Conservation (phyloP, 805 yeast species). For the Phaffomyces opuntiae region DNA sequence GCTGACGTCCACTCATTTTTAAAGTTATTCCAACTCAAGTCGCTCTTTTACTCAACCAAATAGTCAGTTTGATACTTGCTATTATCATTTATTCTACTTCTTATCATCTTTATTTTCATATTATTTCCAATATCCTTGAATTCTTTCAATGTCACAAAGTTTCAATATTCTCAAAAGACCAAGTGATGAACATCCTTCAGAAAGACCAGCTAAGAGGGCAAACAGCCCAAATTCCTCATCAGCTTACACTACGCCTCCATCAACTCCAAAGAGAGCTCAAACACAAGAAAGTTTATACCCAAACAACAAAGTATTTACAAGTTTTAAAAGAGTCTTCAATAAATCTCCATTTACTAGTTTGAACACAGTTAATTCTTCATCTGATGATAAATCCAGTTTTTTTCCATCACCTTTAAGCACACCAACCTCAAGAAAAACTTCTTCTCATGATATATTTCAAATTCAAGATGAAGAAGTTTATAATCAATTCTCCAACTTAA, state of each 20-base stretch:
- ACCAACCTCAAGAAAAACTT: not conserved
- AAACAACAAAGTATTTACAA: slow-evolving; percentile 16
- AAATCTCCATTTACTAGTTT: slow-evolving; percentile 1
- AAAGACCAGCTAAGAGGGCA: slow-evolving; percentile 17
- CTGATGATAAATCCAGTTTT: not conserved
- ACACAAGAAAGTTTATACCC: slow-evolving; percentile 8
- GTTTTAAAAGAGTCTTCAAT: slow-evolving; percentile 17
- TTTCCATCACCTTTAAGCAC: slow-evolving; percentile 2
- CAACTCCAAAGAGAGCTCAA: slow-evolving; percentile 10
- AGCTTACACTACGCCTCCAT: slow-evolving; percentile 12
- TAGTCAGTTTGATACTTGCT: not conserved
- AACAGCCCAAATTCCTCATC: slow-evolving; percentile 8
- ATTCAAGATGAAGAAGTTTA: slow-evolving; percentile 5
- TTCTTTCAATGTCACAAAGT: slow-evolving; percentile 4
- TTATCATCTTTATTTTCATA: too few relatives aligned
- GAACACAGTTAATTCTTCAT: not conserved
- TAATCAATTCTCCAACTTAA: slow-evolving; percentile 8
- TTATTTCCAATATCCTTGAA: not conserved
- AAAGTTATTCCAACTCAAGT: slow-evolving; percentile 6
- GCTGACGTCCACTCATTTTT: slow-evolving; percentile 27
- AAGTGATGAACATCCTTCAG: slow-evolving; percentile 12
- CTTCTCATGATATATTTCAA: not conserved
- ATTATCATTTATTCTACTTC: slow-evolving; percentile 1
- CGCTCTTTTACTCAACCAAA: not conserved
- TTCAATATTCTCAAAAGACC: slow-evolving; percentile 16